Base-by-base conservation (phyloP, 371 early-diverging fungal species). In the Mortierella sp. region DNA sequence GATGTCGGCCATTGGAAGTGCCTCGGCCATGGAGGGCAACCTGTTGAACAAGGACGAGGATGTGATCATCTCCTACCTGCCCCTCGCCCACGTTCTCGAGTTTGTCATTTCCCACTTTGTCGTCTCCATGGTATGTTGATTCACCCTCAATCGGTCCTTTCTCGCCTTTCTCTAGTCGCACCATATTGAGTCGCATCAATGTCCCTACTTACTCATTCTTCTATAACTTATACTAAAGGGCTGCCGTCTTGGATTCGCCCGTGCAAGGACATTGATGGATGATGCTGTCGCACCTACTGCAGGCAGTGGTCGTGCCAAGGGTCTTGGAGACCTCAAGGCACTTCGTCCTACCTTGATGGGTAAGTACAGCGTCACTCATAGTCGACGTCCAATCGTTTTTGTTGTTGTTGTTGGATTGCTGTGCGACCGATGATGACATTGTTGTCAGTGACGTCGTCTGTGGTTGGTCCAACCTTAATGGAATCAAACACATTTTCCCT, bases 31-130 rank as follows among this genome's bases (percentile, higher is more conserved):
- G 50, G 87, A 86, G 1, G 76, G 85, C 31, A 87, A 88, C 47
- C 74, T 85, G n/a, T 39, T 90, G 10, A 44, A 81, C 8, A 50
- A 86, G 29, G 87, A 79, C 0, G 66, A 88, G 10, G 93, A 93
- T 58, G 70, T 85, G 7, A 89, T 97, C 71, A 89, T 98, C 50
- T 96, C 96, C 0, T 98, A 95, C 80, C 87, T 99, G 50, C 99
- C 99, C 14, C 85, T 97, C 6, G 97, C 98, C 8, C 99, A 99
- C 86, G 94, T 94, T 5, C 88, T 95, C 45, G 96, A 96, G 70
- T 92, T 95, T 74, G 83, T 83, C 22, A 74, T 83, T 48, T 83
- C 83, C 4, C 83, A 83, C 48, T 83, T 78, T 73, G 48, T 74
- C 16, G 78, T 73, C 26, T 83, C 83, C 2, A 83, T 83, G 83